Percentiles rank a stretch among this genome's conserved stretches.
Conservation (phyloP, 2,329 filamentous ascomycete species). For the Fusarium penzigii region DNA sequence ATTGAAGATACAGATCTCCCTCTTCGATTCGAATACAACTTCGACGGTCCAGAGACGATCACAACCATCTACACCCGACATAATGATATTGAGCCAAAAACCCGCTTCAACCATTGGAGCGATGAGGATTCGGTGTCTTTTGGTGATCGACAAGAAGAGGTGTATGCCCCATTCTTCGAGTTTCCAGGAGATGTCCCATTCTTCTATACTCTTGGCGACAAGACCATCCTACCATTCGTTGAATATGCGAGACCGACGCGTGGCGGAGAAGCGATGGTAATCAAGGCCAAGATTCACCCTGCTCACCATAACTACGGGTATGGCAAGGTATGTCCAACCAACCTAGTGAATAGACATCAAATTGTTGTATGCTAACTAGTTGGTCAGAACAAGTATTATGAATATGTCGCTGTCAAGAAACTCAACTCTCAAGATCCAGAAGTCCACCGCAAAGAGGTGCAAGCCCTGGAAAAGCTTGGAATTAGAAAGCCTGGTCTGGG, state of each 20-base stretch:
- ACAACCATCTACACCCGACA: neutral
- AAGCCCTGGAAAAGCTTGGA: neutral
- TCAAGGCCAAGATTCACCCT: neutral
- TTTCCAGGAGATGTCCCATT: neutral
- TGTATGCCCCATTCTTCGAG: neutral
- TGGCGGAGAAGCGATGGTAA: neutral
- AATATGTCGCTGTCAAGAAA: neutral
- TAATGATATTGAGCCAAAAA: neutral
- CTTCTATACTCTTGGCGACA: neutral
- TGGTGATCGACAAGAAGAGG: neutral
- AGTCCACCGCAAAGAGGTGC: neutral
- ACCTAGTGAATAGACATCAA: neutral
- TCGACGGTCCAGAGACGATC: neutral
- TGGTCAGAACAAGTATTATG: neutral
- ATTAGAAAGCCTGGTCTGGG: neutral
- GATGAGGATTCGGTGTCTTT: neutral
- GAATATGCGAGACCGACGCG: neutral
- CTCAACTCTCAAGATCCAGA: neutral
- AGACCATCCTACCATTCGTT: neutral
- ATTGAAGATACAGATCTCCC: neutral
- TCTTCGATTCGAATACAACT: neutral
- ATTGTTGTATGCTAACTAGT: too few relatives aligned
- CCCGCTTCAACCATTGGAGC: neutral
- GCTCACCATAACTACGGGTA: neutral
- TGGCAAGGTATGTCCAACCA: neutral